Evolutionary conservation across 345 rosid genomes (phyloP), one percentile per base, ranked within the genome.

Genomic region (Acer negundo): DNA sequence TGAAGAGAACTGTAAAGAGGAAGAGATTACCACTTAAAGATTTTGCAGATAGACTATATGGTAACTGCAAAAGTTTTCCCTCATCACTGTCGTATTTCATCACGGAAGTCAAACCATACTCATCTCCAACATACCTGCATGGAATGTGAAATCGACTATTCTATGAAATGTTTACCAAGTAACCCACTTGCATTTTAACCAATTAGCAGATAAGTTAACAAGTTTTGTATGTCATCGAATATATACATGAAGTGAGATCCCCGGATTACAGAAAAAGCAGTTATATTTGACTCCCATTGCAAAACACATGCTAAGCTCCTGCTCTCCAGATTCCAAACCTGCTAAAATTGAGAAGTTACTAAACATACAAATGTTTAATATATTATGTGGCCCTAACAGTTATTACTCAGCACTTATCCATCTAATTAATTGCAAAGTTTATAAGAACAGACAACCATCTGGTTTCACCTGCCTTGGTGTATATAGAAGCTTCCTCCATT

Each of bases 241-340:
- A 72, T 8, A 72, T 91, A 91, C 95, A 89, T 89, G 85, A 88
- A 85, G 77, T 82, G 80, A 62, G 93, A 86, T 80, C 92, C 88
- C 70, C 58, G 65, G 67, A 91, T 80, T 47, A 86, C 85, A 76
- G 92, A 88, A 80, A 91, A 88, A 26, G 92, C 91, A 62, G 93
- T 86, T 61, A 91, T 82, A 80, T 88, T 89, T 47, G 87, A 86
- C 73, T 89, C 87, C 92, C 92, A 91, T 56, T 77, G 89, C 62
- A 86, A 83, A 75, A 78, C 83, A 76, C 82, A 86, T 38, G 83
- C 85, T 19, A 82, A 62, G 73, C 75, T 46, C 75, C 93, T 81
- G 67, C 67, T 83, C 81, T 89, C 91, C 75, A 89, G 85, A 82
- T 87, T 80, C 93, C 93, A 91, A 16, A 91, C 92, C 95, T 91